phyloP scores from a whole-genome alignment of 1,139 yeast species.

The Scheffersomyces titani region DNA sequence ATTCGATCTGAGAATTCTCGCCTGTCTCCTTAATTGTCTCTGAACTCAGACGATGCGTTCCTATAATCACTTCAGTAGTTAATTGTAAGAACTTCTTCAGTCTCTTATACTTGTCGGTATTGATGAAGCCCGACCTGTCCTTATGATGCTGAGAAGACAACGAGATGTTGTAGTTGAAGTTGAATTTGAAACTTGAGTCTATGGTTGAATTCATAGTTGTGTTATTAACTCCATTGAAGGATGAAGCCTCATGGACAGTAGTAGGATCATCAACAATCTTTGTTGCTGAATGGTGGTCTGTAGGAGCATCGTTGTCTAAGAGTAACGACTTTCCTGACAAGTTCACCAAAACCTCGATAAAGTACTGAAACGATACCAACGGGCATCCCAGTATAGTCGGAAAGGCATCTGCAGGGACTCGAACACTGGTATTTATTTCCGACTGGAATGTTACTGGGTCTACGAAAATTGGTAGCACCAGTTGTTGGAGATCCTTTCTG shows the following conservation, averaged over 20 bases:
- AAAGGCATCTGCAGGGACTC: constrained; percentile 83
- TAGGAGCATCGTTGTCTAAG: constrained; percentile 32
- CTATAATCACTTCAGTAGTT: constrained; percentile 77
- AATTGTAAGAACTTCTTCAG: constrained; percentile 75
- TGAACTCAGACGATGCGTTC: constrained; percentile 60
- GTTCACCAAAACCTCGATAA: constrained; percentile 78
- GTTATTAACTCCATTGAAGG: background rate
- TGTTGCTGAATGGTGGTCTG: constrained; percentile 10
- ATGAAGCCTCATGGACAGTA: background rate
- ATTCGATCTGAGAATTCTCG: background rate
- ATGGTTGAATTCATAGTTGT: background rate
- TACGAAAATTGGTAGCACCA: constrained; percentile 73
- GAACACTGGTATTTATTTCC: constrained; percentile 61
- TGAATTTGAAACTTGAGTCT: constrained; percentile 27
- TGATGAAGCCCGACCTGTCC: constrained; percentile 55
- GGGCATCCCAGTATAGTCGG: constrained; percentile 80
- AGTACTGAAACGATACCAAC: constrained; percentile 79
- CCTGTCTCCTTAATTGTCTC: background rate
- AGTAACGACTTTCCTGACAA: constrained; percentile 47
- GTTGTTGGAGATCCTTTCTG: constrained; percentile 81
- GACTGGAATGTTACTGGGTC: constrained; percentile 65
- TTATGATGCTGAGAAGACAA: constrained; percentile 26
- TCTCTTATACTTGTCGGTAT: constrained; percentile 75
- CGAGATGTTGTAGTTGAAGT: constrained; percentile 21
- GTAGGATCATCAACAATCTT: constrained; percentile 11